A percentile compares a stretch with the other conserved stretches of the same genome.
phyloP scores from a whole-genome alignment of 2,329 filamentous ascomycete genomes.

The Arthrobotrys megalospora region DNA sequence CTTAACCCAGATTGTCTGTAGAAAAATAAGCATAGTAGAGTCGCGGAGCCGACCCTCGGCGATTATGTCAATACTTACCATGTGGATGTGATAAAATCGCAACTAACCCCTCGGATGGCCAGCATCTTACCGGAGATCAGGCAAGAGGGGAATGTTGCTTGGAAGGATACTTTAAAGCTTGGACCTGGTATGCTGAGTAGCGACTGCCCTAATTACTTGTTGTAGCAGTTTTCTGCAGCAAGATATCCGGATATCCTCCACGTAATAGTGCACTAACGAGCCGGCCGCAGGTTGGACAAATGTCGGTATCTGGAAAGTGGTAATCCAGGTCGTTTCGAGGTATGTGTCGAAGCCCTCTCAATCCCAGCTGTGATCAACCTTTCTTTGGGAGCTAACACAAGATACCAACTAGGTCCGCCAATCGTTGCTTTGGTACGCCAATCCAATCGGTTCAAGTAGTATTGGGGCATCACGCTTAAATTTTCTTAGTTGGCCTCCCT shows the following conservation, averaged over 20 bases:
- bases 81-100: constrained; percentile 58
- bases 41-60: constrained; percentile 14
- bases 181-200: too few species aligned
- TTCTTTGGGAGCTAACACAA: not conserved
- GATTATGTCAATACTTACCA: constrained; percentile 51
- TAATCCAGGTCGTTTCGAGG: constrained; percentile 57
- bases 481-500: constrained; percentile 53
- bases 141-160: constrained; percentile 58
- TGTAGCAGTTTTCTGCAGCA: too few species aligned
- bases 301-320: constrained; percentile 57
- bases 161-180: constrained; percentile 57
- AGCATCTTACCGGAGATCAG: constrained; percentile 60
- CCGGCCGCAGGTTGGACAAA: constrained; percentile 54
- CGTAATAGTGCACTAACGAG: too few species aligned
- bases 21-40: constrained; percentile 26
- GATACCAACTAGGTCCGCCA: constrained; percentile 29
- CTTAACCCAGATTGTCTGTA: not conserved
- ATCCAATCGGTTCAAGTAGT: not conserved
- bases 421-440: constrained; percentile 58
- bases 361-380: too few species aligned
- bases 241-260: too few species aligned
- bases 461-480: not conserved
- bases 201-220: too few species aligned
- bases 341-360: too few species aligned
- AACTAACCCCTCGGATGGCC: constrained; percentile 61